These are phyloP conservation scores for Sindora glabra DNA, from an alignment of 306 rosid species.

Conservation along the genomic window DNA sequence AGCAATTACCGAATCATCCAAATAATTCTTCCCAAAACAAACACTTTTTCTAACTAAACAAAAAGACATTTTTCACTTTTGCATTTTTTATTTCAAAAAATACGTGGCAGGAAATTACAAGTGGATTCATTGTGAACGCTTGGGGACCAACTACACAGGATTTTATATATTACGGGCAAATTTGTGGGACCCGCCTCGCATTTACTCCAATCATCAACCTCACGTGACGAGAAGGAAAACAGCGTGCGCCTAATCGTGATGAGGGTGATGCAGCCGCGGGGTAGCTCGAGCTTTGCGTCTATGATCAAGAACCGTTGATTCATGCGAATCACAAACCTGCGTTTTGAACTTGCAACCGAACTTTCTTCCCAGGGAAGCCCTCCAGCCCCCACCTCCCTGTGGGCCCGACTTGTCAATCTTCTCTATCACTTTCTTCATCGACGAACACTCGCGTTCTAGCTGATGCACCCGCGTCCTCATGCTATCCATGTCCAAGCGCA, in stretches of 20 bases:
- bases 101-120: not conserved
- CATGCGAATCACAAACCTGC: constrained; percentile 92
- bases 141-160: not conserved
- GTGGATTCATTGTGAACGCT: not conserved
- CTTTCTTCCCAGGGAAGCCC: constrained; percentile 45
- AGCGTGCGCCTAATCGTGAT: constrained; percentile 22
- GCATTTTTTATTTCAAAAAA: not conserved
- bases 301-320: constrained; percentile 61
- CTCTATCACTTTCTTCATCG: constrained; percentile 72
- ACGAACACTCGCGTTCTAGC: constrained; percentile 87
- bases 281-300: constrained; percentile 53
- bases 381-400: constrained; percentile 27
- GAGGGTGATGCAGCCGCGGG: constrained; percentile 37
- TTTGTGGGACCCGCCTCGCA: not conserved
- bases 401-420: constrained; percentile 47
- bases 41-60: not conserved
- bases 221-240: constrained; percentile 10
- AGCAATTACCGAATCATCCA: not conserved
- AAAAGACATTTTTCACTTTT: not conserved
- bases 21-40: not conserved
- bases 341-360: constrained; percentile 91
- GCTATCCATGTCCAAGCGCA: constrained; percentile 94
- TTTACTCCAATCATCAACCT: constrained; percentile 10
- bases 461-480: constrained; percentile 99
- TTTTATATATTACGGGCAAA: not conserved